phyloP scores from a whole-genome alignment of 768 basidiomycete species.

The Clitopilus passeckerianus region DNA sequence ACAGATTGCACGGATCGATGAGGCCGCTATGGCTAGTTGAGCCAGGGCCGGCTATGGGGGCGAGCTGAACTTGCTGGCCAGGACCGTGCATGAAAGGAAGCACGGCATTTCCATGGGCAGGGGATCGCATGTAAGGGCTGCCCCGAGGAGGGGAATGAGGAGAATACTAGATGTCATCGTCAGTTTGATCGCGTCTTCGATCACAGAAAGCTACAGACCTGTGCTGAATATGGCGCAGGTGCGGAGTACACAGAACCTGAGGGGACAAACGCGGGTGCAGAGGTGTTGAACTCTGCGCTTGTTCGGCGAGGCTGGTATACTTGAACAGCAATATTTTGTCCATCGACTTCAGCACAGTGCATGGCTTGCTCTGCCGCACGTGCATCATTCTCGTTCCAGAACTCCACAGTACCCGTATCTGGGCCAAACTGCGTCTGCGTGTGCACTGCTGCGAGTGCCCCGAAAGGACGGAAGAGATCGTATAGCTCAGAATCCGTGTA shows the following conservation, averaged over 20 bases:
- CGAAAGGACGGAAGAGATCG: constrained; percentile 80
- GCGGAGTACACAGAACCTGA: constrained; percentile 48
- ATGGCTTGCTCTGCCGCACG: constrained; percentile 72
- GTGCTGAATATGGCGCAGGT: constrained; percentile 49
- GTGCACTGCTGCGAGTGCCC: constrained; percentile 76
- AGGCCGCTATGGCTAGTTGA: constrained; percentile 80
- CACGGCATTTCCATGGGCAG: not conserved
- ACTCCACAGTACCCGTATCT: constrained; percentile 78
- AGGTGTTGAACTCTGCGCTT: constrained; percentile 66
- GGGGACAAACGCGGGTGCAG: constrained; percentile 75
- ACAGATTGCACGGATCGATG: constrained; percentile 87
- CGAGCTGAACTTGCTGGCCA: constrained; percentile 85
- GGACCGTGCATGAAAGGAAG: constrained; percentile 71
- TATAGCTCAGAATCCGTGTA: constrained; percentile 73
- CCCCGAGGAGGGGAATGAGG: constrained; percentile 72
- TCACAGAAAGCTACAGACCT: constrained; percentile 28
- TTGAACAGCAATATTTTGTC: constrained; percentile 81
- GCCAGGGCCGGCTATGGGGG: constrained; percentile 70
- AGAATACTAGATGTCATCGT: constrained; percentile 38
- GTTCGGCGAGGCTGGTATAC: constrained; percentile 66
- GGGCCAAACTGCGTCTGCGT: constrained; percentile 71
- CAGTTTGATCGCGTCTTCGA: not conserved
- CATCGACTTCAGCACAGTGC: constrained; percentile 81
- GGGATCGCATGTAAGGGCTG: constrained; percentile 33
- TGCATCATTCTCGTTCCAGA: constrained; percentile 86